A percentile compares a stretch with the other conserved stretches of the same genome.
Conservation (phyloP, 1,284 basidiomycete genomes). For the Cerioporus squamosus region DNA sequence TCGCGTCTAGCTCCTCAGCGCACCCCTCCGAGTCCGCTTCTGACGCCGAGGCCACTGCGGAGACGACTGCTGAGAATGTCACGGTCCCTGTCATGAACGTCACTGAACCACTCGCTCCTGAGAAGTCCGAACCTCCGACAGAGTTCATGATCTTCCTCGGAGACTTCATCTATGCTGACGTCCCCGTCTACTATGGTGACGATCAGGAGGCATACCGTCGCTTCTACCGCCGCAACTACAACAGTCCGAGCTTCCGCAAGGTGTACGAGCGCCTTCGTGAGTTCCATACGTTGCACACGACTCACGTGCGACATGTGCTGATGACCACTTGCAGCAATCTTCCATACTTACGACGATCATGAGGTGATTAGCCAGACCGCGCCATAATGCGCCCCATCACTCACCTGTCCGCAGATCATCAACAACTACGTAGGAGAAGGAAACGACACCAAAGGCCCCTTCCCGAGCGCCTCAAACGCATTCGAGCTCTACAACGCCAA, state of each 20-base stretch:
- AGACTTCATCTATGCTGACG: constrained; percentile 81
- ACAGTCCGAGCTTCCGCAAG: constrained; percentile 65
- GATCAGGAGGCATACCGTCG: constrained; percentile 60
- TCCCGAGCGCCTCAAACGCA: constrained; percentile 62
- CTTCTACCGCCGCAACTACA: constrained; percentile 69
- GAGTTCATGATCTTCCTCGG: constrained; percentile 72
- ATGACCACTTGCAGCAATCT: constrained; percentile 51
- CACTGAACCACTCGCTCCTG: constrained; percentile 8
- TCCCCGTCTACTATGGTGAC: constrained; percentile 66
- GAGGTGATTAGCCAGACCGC: constrained; percentile 45
- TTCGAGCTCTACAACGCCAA: constrained; percentile 72
- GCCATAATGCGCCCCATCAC: not conserved
- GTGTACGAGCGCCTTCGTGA: constrained; percentile 69
- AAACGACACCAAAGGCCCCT: constrained; percentile 59
- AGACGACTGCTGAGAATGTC: constrained; percentile 7
- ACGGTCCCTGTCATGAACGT: not conserved
- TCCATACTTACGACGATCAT: constrained; percentile 72
- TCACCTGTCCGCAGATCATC: constrained; percentile 46
- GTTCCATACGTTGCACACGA: constrained; percentile 38
- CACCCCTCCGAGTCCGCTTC: not conserved
- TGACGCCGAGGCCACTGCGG: not conserved
- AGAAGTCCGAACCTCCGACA: constrained; percentile 29
- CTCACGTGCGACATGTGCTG: not conserved
- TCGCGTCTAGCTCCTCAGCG: not conserved
- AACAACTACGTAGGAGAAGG: constrained; percentile 68